Conservation (phyloP, 2,329 filamentous ascomycete species). For the Neoascochyta sp. region DNA sequence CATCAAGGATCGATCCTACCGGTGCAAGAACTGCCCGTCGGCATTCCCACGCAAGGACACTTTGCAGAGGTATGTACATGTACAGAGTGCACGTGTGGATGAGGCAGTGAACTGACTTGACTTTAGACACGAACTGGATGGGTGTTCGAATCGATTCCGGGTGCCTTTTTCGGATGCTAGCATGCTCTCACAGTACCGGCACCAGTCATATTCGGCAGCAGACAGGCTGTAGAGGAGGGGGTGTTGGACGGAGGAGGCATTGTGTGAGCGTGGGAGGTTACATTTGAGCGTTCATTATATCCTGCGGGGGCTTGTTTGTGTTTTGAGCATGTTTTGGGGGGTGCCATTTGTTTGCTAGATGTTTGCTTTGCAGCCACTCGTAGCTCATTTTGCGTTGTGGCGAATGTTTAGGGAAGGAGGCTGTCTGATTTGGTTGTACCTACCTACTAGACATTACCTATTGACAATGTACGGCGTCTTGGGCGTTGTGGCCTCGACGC, state of each 20-base stretch:
- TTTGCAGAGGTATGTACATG: conserved; percentile 72
- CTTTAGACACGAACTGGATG: conserved; percentile 73
- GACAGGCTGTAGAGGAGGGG: conserved; percentile 2
- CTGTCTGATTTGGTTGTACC: not conserved
- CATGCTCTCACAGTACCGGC: conserved; percentile 11
- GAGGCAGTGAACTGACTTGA: no score
- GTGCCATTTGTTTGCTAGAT: no score
- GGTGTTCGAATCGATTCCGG: conserved; percentile 60
- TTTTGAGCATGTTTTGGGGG: no score
- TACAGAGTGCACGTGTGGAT: no score
- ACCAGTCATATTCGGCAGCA: conserved; percentile 2
- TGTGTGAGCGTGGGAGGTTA: conserved; percentile 8
- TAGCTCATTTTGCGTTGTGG: no score
- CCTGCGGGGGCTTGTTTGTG: not conserved
- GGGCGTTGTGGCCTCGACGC: no score
- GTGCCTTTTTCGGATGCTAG: conserved; percentile 9
- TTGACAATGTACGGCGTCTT: no score
- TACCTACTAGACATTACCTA: not conserved
- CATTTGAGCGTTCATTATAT: conserved; percentile 3
- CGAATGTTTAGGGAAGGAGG: no score
- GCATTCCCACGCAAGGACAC: conserved; percentile 80
- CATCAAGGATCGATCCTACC: conserved; percentile 65
- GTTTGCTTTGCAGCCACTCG: no score
- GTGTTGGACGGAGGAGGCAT: not conserved
- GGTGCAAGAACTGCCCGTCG: conserved; percentile 66